A percentile compares a stretch with the other conserved stretches of the same genome.
These are phyloP conservation scores for Talaromyces pinophilus DNA, from an alignment of 2,329 filamentous ascomycete genomes.

Conservation along the genomic window DNA sequence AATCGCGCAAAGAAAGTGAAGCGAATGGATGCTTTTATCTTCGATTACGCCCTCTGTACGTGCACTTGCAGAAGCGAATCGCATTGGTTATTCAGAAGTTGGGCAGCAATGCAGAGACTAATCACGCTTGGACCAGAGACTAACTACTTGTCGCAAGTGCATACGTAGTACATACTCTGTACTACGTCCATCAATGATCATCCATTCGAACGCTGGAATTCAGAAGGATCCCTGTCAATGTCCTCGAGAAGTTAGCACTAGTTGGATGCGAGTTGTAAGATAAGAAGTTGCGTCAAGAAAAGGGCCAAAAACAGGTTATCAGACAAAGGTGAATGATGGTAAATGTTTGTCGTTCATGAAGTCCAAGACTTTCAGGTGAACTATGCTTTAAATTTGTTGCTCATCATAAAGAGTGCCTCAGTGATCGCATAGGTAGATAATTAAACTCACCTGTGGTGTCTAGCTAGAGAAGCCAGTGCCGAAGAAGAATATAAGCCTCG, in stretches of 20 bases:
- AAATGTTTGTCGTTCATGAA: constrained; percentile 32
- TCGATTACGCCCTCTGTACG: neutral
- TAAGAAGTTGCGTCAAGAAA: neutral
- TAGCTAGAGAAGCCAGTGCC: neutral
- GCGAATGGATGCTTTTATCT: constrained; percentile 10
- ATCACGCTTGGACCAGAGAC: constrained; percentile 7
- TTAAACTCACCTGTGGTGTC: constrained; percentile 2
- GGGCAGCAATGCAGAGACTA: constrained; percentile 26
- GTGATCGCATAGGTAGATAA: neutral
- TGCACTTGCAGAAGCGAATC: neutral
- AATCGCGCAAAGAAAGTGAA: constrained; percentile 3
- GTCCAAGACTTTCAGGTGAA: constrained; percentile 34
- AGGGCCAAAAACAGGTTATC: constrained; percentile 18
- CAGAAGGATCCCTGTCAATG: neutral
- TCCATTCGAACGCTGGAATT: neutral
- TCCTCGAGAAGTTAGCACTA: constrained; percentile 7
- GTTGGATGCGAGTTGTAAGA: neutral
- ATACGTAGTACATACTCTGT: neutral
- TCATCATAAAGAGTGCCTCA: constrained; percentile 29
- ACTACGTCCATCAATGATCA: neutral
- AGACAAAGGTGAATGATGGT: constrained; percentile 33
- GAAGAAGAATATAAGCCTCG: neutral
- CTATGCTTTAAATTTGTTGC: constrained; percentile 32
- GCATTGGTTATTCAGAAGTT: constrained; percentile 5
- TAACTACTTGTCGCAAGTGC: constrained; percentile 1